phyloP scores from a whole-genome alignment of 1,284 basidiomycete genomes.

The Trichosporon sp. region DNA sequence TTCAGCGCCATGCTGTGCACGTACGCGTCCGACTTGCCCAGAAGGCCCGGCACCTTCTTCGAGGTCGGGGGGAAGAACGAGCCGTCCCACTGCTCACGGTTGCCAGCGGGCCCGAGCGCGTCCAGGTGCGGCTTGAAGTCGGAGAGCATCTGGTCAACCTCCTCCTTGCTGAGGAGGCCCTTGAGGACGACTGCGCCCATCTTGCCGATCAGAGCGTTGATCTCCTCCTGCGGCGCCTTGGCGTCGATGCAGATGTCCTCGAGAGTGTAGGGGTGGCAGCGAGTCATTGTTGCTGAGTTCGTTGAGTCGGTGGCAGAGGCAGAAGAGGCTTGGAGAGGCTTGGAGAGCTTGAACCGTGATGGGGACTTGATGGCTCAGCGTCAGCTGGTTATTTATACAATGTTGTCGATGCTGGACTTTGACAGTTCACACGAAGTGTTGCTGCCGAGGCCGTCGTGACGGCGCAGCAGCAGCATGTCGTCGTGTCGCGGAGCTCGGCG shows the following conservation, averaged over 20 bases:
- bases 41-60: slow-evolving; percentile 20
- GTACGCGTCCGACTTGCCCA: slow-evolving; percentile 15
- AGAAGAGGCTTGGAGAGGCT: neutral
- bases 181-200: slow-evolving; percentile 23
- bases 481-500: neutral
- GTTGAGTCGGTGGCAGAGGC: neutral
- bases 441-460: neutral
- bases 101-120: slow-evolving; percentile 14
- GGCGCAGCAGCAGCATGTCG: neutral
- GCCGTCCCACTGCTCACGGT: slow-evolving; percentile 21
- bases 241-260: slow-evolving; percentile 21
- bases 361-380: neutral
- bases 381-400: neutral
- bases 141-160: slow-evolving; percentile 11
- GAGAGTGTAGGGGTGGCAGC: slow-evolving; percentile 20
- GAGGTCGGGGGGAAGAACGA: slow-evolving; percentile 22
- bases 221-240: slow-evolving; percentile 20
- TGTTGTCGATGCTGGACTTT: neutral
- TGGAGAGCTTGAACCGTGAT: neutral
- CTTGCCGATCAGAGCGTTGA: slow-evolving; percentile 23
- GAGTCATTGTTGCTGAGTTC: slow-evolving; percentile 7
- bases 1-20: slow-evolving; percentile 19
- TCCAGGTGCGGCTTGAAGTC: slow-evolving; percentile 23
- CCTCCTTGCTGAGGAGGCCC: slow-evolving; percentile 15
- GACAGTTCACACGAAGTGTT: neutral